These are phyloP conservation scores for Trichoderma parareesei DNA, from an alignment of 495 filamentous ascomycete genomes.

Conservation along the genomic window DNA sequence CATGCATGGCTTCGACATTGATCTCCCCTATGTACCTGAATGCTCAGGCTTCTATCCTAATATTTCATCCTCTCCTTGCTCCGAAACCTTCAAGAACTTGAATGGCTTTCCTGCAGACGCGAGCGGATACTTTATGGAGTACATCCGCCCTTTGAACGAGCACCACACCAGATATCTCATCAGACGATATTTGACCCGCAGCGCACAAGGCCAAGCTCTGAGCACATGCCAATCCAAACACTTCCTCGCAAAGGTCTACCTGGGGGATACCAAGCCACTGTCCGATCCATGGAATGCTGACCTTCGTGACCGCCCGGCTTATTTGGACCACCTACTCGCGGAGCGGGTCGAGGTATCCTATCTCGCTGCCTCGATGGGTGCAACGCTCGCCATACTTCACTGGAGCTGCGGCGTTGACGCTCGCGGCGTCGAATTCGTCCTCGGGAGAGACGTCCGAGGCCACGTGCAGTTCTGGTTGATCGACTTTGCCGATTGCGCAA, in stretches of 20 bases:
- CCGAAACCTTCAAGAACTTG: not conserved
- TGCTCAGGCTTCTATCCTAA: not conserved
- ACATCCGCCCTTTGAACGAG: constrained; percentile 2
- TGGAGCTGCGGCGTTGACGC: constrained; percentile 4
- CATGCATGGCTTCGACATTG: not conserved
- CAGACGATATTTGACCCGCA: constrained; percentile 2
- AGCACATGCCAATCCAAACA: constrained; percentile 3
- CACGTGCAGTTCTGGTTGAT: constrained; percentile 6
- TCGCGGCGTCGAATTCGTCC: constrained; percentile 1
- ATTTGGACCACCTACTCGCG: not conserved
- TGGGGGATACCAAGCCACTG: not conserved
- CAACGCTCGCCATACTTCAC: constrained; percentile 2
- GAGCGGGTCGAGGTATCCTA: constrained; percentile 4
- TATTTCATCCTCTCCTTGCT: not conserved
- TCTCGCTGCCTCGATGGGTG: constrained; percentile 4
- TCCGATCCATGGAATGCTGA: constrained; percentile 2
- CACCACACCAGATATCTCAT: constrained; percentile 1
- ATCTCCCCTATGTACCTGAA: constrained; percentile 1
- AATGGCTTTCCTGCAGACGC: constrained; percentile 1
- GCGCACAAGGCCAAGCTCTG: not conserved
- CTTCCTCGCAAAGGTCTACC: constrained; percentile 7
- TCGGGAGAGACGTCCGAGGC: not conserved
- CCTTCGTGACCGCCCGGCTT: not conserved
- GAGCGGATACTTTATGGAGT: constrained; percentile 7
- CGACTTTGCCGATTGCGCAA: constrained; percentile 1